Evolutionary conservation across 2,329 filamentous ascomycete genomes (phyloP), one percentile per base, ranked within the genome.

Genomic region (Arthrobotrys megalospora): DNA sequence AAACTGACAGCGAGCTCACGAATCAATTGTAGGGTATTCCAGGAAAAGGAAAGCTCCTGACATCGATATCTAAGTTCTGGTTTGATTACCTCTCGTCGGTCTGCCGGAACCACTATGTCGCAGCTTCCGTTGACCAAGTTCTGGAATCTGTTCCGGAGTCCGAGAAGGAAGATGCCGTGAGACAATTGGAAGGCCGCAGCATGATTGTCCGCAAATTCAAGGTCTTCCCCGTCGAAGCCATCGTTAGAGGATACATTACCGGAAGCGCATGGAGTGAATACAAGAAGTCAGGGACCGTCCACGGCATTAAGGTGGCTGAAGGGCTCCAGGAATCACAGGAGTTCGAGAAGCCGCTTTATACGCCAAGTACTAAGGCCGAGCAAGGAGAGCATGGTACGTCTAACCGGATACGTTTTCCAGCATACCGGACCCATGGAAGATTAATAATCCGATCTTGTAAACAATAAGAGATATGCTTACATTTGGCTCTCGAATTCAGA

Each of bases 171-270:
- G 72, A 65, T 36, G 73, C 76, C 32, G 87, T 92, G 76, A 84
- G 85, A 14, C 84, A 88, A 43, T 85, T 91, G 55, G 87, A 89
- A 68, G 87, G 89, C 81, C 90, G 93, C 76, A 90, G 88, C 83
- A 96, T 97, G 93, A 88, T 90, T 80, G 92, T 95, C 69, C 89
- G 90, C 79, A 90, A 89, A 80, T 87, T 93, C 73, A 89, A 90
- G 81, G 89, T 96, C 80, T 89, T 96, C 76, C 92, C 92, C 24
- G 87, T 96, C 80, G 92, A 95, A 85, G 92, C 90, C 50, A 95
- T 95, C 79, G 92, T 96, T n/a, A 90, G 93, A 73, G 94, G 94
- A 81, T 97, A 97, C 86, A 90, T 97, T 83, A 94, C 94, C 5
- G 94, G 94, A 50, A 92, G 90, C 53, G 93, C 92, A 0, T 97